Conservation (phyloP, 2,329 filamentous ascomycete genomes). For the Arthrinium phaeospermum region DNA sequence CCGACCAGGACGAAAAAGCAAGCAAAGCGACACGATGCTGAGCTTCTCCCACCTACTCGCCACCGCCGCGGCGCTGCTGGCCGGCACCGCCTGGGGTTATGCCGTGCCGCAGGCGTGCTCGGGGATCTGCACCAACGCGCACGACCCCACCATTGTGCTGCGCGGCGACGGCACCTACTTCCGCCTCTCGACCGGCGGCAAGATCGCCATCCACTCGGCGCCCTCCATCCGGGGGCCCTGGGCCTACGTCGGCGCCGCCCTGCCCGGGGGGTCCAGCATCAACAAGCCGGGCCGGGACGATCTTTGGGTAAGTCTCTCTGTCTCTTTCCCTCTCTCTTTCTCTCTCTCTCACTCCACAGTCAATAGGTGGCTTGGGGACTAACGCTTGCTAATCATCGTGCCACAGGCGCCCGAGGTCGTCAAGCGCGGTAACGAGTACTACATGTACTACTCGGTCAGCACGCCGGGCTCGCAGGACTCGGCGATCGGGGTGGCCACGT, state of each 20-base stretch:
- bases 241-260: constrained; percentile 47
- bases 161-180: constrained; percentile 48
- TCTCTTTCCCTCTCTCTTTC: not conserved
- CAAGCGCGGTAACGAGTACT: constrained; percentile 61
- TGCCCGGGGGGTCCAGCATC: constrained; percentile 47
- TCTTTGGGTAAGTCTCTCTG: constrained; percentile 45
- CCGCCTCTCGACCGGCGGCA: constrained; percentile 48
- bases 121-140: constrained; percentile 42
- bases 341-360: not conserved
- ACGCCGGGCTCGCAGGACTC: constrained; percentile 65
- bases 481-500: constrained; percentile 62
- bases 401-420: constrained; percentile 66
- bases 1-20: not conserved
- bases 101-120: constrained; percentile 44
- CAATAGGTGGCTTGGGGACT: not conserved
- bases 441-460: constrained; percentile 72
- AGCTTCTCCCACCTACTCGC: constrained; percentile 6
- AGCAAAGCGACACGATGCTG: not conserved
- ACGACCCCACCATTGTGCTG: constrained; percentile 47
- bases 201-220: constrained; percentile 47
- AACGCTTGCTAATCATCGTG: not conserved
- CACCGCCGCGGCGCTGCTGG: constrained; percentile 17
- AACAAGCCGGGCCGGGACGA: constrained; percentile 46
- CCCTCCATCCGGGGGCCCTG: constrained; percentile 47
- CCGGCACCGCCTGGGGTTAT: constrained; percentile 26